Conservation (phyloP, 495 filamentous ascomycete genomes). For the Hypoxylon lenormandii region DNA sequence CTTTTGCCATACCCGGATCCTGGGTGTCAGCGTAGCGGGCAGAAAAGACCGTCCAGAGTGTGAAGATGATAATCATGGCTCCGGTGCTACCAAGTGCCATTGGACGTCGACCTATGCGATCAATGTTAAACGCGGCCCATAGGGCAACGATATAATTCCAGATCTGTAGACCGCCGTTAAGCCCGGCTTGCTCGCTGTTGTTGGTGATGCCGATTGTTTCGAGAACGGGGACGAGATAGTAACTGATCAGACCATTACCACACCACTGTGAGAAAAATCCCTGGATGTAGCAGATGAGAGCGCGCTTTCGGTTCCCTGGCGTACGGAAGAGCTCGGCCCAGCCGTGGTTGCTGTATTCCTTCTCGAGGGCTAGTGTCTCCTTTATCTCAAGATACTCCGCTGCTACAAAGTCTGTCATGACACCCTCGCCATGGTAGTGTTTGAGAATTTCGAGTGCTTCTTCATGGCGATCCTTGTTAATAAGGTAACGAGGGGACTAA, state of each 20-base stretch:
- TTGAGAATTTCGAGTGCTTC: slow-evolving; percentile 41
- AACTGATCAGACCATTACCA: slow-evolving; percentile 55
- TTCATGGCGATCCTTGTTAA: slow-evolving; percentile 38
- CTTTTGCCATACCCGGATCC: slow-evolving; percentile 28
- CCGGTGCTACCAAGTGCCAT: slow-evolving; percentile 35
- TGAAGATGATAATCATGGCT: slow-evolving; percentile 40
- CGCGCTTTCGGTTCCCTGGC: slow-evolving; percentile 48
- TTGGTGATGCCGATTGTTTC: slow-evolving; percentile 52
- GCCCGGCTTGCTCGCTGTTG: slow-evolving; percentile 51
- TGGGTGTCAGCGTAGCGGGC: slow-evolving; percentile 21
- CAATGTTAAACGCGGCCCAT: slow-evolving; percentile 34
- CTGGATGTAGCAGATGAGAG: slow-evolving; percentile 49
- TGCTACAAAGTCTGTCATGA: slow-evolving; percentile 11
- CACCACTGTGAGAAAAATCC: slow-evolving; percentile 57
- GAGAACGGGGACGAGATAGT: slow-evolving; percentile 53
- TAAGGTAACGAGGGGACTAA: slow-evolving; percentile 41
- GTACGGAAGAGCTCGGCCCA: slow-evolving; percentile 30
- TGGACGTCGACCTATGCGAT: slow-evolving; percentile 33
- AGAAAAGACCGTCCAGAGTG: slow-evolving; percentile 36
- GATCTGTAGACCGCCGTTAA: slow-evolving; percentile 55
- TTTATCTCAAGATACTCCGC: slow-evolving; percentile 35
- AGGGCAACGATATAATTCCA: slow-evolving; percentile 39
- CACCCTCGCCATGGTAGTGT: slow-evolving; percentile 44
- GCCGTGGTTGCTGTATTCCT: slow-evolving; percentile 2
- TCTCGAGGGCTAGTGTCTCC: slow-evolving; percentile 33